phyloP scores from a whole-genome alignment of 495 filamentous ascomycete genomes.

The Aspergillus indologenus region DNA sequence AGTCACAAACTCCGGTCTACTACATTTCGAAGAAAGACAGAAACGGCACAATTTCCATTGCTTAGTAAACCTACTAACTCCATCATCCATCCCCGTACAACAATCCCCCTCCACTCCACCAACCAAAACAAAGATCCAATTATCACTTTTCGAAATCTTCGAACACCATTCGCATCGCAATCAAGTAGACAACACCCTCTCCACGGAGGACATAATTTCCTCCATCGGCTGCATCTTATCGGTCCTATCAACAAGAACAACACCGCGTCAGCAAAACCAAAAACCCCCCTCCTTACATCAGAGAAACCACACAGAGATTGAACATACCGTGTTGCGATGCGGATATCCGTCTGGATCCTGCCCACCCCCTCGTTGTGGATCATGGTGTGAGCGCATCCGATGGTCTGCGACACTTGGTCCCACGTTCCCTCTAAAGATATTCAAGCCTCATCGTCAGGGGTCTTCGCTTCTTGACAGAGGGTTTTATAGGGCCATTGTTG shows the following conservation, averaged over 20 bases:
- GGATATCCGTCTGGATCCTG: slow-evolving; percentile 77
- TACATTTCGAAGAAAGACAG: too few species aligned
- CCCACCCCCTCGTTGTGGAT: slow-evolving; percentile 70
- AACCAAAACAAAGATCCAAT: not conserved
- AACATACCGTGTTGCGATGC: slow-evolving; percentile 68
- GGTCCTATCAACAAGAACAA: slow-evolving; percentile 16
- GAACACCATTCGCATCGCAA: not conserved
- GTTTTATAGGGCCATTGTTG: not conserved
- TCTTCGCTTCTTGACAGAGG: not conserved
- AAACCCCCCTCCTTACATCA: too few species aligned
- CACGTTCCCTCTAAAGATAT: slow-evolving; percentile 84
- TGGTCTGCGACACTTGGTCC: slow-evolving; percentile 74
- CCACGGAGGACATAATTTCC: slow-evolving; percentile 16
- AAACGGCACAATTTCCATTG: too few species aligned
- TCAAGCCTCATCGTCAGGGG: slow-evolving; percentile 1
- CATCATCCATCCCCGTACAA: not conserved
- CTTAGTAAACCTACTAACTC: not conserved
- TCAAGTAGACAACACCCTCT: slow-evolving; percentile 16
- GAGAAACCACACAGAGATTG: too few species aligned
- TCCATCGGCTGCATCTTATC: slow-evolving; percentile 27
- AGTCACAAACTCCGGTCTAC: too few species aligned
- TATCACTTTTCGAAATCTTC: too few species aligned
- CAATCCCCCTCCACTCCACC: not conserved
- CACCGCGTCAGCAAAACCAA: not conserved
- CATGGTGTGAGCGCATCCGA: slow-evolving; percentile 78